These are phyloP conservation scores for Yarrowia sp. DNA, from an alignment of 805 yeast species.

Conservation along the genomic window DNA sequence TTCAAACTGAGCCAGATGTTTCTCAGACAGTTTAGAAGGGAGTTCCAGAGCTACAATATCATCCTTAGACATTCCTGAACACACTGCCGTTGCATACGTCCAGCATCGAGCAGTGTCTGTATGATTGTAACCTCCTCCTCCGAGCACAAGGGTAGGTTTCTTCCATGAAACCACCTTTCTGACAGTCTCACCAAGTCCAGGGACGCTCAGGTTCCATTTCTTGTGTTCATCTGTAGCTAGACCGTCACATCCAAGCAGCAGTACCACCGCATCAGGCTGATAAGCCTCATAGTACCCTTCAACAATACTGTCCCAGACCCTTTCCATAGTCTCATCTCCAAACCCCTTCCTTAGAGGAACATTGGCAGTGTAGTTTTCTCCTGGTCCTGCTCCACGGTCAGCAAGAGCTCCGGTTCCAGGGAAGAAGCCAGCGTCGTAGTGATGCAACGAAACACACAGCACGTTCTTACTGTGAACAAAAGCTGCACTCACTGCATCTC, in stretches of 20 bases:
- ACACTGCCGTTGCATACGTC: conserved; percentile 52
- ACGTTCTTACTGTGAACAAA: conserved; percentile 64
- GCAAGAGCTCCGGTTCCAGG: conserved; percentile 70
- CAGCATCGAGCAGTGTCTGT: conserved; percentile 68
- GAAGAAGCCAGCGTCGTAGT: conserved; percentile 70
- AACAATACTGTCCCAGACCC: conserved; percentile 54
- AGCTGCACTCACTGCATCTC: conserved; percentile 78
- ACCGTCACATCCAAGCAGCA: conserved; percentile 81
- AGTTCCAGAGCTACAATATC: conserved; percentile 15
- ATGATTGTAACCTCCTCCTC: conserved; percentile 81
- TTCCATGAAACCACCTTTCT: conserved; percentile 46
- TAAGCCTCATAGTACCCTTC: conserved; percentile 53
- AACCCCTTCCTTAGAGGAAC: conserved; percentile 67
- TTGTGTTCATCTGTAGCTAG: conserved; percentile 65
- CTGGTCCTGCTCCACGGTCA: conserved; percentile 53
- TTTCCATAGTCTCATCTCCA: conserved; percentile 54
- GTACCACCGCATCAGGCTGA: conserved; percentile 61
- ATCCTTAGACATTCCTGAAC: conserved; percentile 29
- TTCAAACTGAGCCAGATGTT: conserved; percentile 17
- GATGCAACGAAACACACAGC: conserved; percentile 67
- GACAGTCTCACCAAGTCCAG: conserved; percentile 56
- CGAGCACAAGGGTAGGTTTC: conserved; percentile 59
- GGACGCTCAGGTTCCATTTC: conserved; percentile 73
- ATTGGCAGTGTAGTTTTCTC: conserved; percentile 55
- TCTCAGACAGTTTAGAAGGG: conserved; percentile 4